Base-by-base conservation (phyloP, 768 basidiomycete species). In the Mycena indigotica region DNA sequence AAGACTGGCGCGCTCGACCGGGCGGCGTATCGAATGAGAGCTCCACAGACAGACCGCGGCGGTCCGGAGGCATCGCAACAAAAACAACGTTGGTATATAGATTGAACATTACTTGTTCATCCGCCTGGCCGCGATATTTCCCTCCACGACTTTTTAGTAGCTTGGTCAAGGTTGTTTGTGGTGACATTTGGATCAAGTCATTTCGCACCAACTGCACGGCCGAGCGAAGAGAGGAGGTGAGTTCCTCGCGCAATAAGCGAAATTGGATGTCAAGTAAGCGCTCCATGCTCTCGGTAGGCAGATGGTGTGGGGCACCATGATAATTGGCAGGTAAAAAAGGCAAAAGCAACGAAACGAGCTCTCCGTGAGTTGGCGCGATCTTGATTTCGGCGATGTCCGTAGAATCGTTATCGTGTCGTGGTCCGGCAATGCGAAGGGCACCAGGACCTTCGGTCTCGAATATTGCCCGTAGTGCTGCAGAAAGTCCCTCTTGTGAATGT, bases 211-310 rank as follows among this genome's bases (percentile, higher is more conserved):
- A 71, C 28, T 80, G 80, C 19, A 84, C 73, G 1, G 84, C 79
- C 13, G 67, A 74, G 5, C 85, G 75, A 26, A 86, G 66, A 0
- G 84, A 78, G 0, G 85, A 84, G 83, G 80, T 87, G 17, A 88
- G 71, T 55, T 92, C 90, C 61, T 91, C 90, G 32, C 90, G 76
- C 30, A 92, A 72, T 0, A 91, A 76, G 29, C 90, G 82, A 68
- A 88, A 92, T 61, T 92, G 88, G 3, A 87, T 80, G 56, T 93
- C 91, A 12, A 91, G 71, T 21, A 86, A 73, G 6, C 84, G 75
- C 54, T 87, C 79, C 82, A 91, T 89, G 23, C 82, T 83, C 16
- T 78, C 77, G 3, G 70, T 60, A 0, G 81, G 81, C 13, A 79
- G 77, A 53, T 80, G 87, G 64, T 89, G 88, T 0, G 87, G 88